A percentile compares a stretch with the other conserved stretches of the same genome.
phyloP scores from a whole-genome alignment of 768 basidiomycete species.

The Tricholoma matsutake region DNA sequence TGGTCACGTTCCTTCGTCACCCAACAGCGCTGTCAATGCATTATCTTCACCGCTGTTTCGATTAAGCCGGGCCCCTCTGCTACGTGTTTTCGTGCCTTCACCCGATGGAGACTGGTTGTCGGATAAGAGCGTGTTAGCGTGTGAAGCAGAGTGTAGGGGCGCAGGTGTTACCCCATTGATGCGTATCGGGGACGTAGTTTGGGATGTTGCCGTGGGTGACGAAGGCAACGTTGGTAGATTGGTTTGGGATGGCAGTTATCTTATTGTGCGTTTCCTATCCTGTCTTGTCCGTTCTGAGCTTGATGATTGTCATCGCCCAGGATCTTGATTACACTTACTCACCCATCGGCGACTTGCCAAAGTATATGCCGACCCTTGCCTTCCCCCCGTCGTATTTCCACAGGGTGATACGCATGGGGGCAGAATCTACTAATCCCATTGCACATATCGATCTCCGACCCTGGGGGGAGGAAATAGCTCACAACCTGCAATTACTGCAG shows the following conservation, averaged over 20 bases:
- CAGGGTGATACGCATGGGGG: conserved; percentile 69
- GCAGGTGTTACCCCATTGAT: conserved; percentile 63
- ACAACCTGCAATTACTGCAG: conserved; percentile 72
- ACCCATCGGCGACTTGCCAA: conserved; percentile 69
- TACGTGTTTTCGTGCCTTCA: conserved; percentile 82
- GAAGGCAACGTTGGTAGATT: conserved; percentile 82
- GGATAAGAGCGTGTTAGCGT: conserved; percentile 76
- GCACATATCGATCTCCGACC: conserved; percentile 71
- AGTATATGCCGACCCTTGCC: conserved; percentile 74
- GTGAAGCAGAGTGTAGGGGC: conserved; percentile 74
- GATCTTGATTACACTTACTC: conserved; percentile 86
- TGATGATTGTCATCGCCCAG: conserved; percentile 35
- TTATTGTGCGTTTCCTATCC: conserved; percentile 57
- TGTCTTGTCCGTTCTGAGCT: conserved; percentile 5
- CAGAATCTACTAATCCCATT: conserved; percentile 53
- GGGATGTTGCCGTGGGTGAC: conserved; percentile 84
- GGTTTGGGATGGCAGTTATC: conserved; percentile 87
- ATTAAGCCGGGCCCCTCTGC: conserved; percentile 66
- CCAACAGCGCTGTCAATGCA: conserved; percentile 10
- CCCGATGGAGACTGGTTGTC: conserved; percentile 86
- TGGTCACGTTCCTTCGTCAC: conserved; percentile 4
- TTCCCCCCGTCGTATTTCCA: conserved; percentile 91
- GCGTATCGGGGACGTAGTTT: conserved; percentile 77
- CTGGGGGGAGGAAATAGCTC: conserved; percentile 76
- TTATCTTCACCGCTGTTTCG: conserved; percentile 75